phyloP scores from a whole-genome alignment of 352 stramenopile species.

The Globisporangium nunn region DNA sequence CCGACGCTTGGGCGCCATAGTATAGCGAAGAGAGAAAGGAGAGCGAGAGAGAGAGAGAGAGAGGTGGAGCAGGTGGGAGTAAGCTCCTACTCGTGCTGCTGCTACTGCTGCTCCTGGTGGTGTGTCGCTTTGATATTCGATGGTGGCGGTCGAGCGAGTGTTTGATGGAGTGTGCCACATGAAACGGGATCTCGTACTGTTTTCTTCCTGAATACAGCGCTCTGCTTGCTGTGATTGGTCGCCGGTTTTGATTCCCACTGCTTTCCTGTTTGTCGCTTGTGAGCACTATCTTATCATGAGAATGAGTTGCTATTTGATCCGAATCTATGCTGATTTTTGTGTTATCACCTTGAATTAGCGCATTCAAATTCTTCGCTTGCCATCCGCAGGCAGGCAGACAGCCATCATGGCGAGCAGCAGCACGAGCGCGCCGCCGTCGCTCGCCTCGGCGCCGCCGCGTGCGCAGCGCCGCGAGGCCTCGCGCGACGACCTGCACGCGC shows the following conservation, averaged over 20 bases:
- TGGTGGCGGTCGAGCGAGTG: not conserved
- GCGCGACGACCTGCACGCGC: conserved; percentile 39
- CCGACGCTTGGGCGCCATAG: conserved; percentile 46
- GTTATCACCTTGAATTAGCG: not conserved
- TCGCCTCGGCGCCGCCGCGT: not conserved
- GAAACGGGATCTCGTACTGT: not conserved
- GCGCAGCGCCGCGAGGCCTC: conserved; percentile 19
- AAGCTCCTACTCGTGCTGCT: not conserved
- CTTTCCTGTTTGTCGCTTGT: too few relatives aligned
- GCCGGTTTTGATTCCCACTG: not conserved
- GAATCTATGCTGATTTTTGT: not conserved
- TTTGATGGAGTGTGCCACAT: not conserved
- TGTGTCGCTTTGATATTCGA: not conserved
- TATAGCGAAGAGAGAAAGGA: not conserved
- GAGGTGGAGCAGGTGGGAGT: not conserved
- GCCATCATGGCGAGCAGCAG: not conserved
- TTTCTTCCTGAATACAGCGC: not conserved
- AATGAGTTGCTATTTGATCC: too few relatives aligned
- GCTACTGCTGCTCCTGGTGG: not conserved
- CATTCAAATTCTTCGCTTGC: not conserved
- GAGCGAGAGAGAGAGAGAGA: too few relatives aligned
- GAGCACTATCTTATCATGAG: too few relatives aligned
- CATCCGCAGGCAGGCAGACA: too few relatives aligned
- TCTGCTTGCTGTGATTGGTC: not conserved
- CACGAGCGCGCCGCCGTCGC: not conserved